Evolutionary conservation across 192 early-diverging fungal species (phyloP).

Genomic region (Linnemannia exigua): DNA sequence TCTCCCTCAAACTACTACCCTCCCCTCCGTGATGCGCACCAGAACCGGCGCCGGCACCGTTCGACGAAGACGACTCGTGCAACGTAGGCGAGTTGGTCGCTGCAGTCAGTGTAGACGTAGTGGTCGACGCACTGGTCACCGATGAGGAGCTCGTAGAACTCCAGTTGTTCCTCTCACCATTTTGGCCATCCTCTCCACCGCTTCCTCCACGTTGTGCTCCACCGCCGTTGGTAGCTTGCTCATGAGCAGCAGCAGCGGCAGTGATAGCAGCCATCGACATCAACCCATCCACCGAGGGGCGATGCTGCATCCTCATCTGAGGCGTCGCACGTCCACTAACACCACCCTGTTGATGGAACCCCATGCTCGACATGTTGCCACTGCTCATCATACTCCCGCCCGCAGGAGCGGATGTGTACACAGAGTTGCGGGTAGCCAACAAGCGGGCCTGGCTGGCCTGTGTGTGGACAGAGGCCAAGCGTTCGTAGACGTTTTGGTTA

Average conservation of each 20-base stretch:
- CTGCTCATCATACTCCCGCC: conserved; percentile 57
- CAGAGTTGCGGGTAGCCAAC: conserved; percentile 22
- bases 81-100: conserved; percentile 32
- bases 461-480: conserved; percentile 43
- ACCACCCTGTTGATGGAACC: conserved; percentile 15
- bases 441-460: conserved; percentile 49
- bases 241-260: conserved; percentile 10
- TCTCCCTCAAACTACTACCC: background rate
- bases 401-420: conserved; percentile 15
- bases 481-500: conserved; percentile 53
- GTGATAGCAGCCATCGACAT: background rate
- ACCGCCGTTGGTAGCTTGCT: background rate
- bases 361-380: conserved; percentile 14
- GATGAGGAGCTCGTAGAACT: conserved; percentile 37
- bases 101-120: conserved; percentile 11
- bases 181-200: background rate
- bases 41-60: conserved; percentile 3
- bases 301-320: conserved; percentile 16
- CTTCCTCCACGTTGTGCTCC: background rate
- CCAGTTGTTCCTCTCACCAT: conserved; percentile 30
- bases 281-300: conserved; percentile 32
- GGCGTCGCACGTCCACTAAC: background rate
- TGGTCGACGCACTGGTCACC: conserved; percentile 21
- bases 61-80: conserved; percentile 16
- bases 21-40: background rate